Percentiles rank a stretch among this genome's conserved stretches.
Evolutionary conservation across 768 basidiomycete genomes (phyloP).

Genomic region (Mycena polygramma): DNA sequence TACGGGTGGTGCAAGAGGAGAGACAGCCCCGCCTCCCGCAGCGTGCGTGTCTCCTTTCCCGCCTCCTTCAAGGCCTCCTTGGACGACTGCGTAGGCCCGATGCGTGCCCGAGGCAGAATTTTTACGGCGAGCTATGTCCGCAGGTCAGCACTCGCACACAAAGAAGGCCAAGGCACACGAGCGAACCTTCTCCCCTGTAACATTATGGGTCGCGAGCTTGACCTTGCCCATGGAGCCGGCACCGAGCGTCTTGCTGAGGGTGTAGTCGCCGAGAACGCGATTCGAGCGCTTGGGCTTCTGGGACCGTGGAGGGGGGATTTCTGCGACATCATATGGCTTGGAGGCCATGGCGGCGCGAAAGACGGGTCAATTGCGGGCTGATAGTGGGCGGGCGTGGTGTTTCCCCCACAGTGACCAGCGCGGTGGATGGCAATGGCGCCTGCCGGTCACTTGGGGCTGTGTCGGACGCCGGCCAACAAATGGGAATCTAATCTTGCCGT

Average conservation of each 20-base stretch:
- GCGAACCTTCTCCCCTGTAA: slow-evolving; percentile 93
- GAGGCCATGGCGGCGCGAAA: slow-evolving; percentile 20
- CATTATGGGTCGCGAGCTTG: slow-evolving; percentile 91
- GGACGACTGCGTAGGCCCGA: slow-evolving; percentile 56
- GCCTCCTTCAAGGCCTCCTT: slow-evolving; percentile 73
- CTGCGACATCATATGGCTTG: slow-evolving; percentile 30
- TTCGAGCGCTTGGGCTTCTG: slow-evolving; percentile 55
- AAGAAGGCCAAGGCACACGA: slow-evolving; percentile 12
- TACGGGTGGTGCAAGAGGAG: slow-evolving; percentile 98
- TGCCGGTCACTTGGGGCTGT: slow-evolving; percentile 21
- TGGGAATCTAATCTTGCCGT: slow-evolving; percentile 19
- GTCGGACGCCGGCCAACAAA: slow-evolving; percentile 24
- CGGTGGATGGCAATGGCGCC: slow-evolving; percentile 22
- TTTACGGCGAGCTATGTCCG: slow-evolving; percentile 92
- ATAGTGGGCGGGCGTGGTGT: not conserved
- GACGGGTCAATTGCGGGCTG: not conserved
- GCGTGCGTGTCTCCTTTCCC: slow-evolving; percentile 95
- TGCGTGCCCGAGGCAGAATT: slow-evolving; percentile 85
- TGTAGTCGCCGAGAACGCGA: slow-evolving; percentile 92
- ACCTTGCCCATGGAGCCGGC: slow-evolving; percentile 99
- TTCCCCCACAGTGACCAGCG: slow-evolving; percentile 28
- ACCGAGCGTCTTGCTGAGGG: slow-evolving; percentile 95
- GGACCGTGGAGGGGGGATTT: slow-evolving; percentile 28
- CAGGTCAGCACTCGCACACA: slow-evolving; percentile 9
- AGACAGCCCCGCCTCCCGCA: slow-evolving; percentile 95